Conservation (phyloP, 768 basidiomycete genomes). For the Kwoniella sp. region DNA sequence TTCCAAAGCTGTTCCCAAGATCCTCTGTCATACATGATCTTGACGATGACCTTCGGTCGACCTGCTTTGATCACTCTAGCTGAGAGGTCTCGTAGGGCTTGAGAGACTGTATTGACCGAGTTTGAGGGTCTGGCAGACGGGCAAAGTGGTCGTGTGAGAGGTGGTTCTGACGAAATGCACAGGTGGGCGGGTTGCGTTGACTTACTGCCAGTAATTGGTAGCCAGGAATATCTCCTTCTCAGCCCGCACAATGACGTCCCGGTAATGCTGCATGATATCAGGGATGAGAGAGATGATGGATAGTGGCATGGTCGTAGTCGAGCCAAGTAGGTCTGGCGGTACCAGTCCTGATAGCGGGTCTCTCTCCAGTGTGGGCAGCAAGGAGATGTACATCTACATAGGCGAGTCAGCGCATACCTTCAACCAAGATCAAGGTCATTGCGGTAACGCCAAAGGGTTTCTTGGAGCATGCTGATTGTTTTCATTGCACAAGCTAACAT, state of each 20-base stretch:
- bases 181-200: constrained; percentile 10
- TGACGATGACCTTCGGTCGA: constrained; percentile 63
- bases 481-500: constrained; percentile 18
- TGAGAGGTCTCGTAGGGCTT: constrained; percentile 64
- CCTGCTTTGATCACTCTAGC: constrained; percentile 59
- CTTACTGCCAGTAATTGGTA: constrained; percentile 65
- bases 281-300: constrained; percentile 69
- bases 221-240: constrained; percentile 69
- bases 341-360: constrained; percentile 65
- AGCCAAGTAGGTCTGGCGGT: constrained; percentile 68
- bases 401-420: neutral
- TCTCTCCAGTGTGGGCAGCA: constrained; percentile 64
- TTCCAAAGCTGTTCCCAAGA: constrained; percentile 62
- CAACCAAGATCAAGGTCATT: neutral
- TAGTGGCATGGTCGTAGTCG: constrained; percentile 67
- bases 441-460: neutral
- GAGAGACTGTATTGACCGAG: constrained; percentile 62
- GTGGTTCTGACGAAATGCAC: neutral
- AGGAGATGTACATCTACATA: constrained; percentile 65
- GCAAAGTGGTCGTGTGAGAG: neutral
- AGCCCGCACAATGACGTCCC: constrained; percentile 66
- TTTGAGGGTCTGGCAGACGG: constrained; percentile 60
- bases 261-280: constrained; percentile 73
- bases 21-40: constrained; percentile 72
- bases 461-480: neutral